Base-by-base conservation (phyloP, 441 rosid species). In the Aleurites moluccanus region DNA sequence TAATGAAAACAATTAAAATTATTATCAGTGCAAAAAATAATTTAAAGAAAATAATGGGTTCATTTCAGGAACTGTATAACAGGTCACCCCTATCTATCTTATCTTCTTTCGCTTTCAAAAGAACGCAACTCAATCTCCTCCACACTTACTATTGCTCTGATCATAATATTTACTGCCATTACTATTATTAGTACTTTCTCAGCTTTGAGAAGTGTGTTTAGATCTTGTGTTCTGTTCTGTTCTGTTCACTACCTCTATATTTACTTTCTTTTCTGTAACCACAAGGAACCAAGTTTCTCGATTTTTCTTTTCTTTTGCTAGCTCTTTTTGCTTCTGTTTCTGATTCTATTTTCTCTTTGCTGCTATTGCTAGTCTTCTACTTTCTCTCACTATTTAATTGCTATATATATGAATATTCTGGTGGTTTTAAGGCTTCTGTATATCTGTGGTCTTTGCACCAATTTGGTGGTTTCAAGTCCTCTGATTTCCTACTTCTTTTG, bases 131-230 rank as follows among this genome's bases (percentile, higher is more conserved):
- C 73, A 61, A 75, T 77, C 69, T 76, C 40, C 79, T 75, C 73
- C 75, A 10, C 20, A 65, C 23, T 67, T 69, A 16, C 66, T 61
- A 42, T 74, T 70, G 53, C 56, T 64, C 80, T 74, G 77, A 53
- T 76, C 73, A 67, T 77, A 74, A 56, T 30, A 8, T 53, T 78
- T 83, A 72, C 77, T 80, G 73, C 80, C 83, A 80, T 79, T 83
- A 69, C 79, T 76, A 79, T 79, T 80, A 79, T 80, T 72, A 64
- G 30, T 76, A 70, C 78, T 75, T 55, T 70, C 66, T 64, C 67
- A 69, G 84, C 86, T 83, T 84, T 63, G 88, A 73, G 71, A 85
- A 80, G 78, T 77, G 87, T 84, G 87, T 81, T 73, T 75, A 64
- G 62, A 72, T n/a, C n/a, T n/a, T n/a, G n/a, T n/a, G 67, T 77